phyloP scores from a whole-genome alignment of 768 basidiomycete species.

The Suillus spraguei region DNA sequence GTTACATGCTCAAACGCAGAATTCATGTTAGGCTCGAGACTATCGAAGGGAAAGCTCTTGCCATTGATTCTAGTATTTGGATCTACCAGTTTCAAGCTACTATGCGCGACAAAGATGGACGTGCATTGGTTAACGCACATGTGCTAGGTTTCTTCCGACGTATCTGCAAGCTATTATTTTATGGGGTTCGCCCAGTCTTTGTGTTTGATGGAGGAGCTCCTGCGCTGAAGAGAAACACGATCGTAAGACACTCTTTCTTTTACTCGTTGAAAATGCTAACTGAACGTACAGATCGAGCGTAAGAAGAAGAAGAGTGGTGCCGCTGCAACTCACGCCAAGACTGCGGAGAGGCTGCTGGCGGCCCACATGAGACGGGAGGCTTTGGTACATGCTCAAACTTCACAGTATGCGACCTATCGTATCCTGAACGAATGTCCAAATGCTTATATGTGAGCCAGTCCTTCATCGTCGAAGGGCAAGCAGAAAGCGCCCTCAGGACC shows the following conservation, averaged over 20 bases:
- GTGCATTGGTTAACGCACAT: constrained; percentile 89
- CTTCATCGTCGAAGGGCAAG: constrained; percentile 42
- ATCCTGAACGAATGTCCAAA: background rate
- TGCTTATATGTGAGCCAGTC: constrained; percentile 17
- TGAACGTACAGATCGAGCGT: constrained; percentile 65
- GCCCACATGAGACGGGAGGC: constrained; percentile 93
- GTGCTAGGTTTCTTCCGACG: constrained; percentile 88
- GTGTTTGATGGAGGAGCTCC: constrained; percentile 99
- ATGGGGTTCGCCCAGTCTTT: constrained; percentile 98
- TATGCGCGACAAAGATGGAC: constrained; percentile 97
- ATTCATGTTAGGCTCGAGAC: constrained; percentile 76
- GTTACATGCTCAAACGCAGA: constrained; percentile 6
- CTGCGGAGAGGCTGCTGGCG: constrained; percentile 91
- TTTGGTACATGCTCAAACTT: constrained; percentile 58
- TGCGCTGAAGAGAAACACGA: constrained; percentile 81
- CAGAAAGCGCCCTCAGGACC: constrained; percentile 47
- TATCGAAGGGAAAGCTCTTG: constrained; percentile 91
- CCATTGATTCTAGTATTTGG: constrained; percentile 99
- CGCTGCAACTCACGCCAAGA: constrained; percentile 77
- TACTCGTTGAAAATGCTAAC: constrained; percentile 8
- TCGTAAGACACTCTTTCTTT: constrained; percentile 51
- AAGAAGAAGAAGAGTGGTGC: constrained; percentile 93
- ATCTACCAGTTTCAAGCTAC: constrained; percentile 99
- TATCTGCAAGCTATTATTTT: constrained; percentile 93
- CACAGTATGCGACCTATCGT: constrained; percentile 39